These are phyloP conservation scores for Lactarius sanguifluus DNA, from an alignment of 768 basidiomycete species.

Conservation along the genomic window DNA sequence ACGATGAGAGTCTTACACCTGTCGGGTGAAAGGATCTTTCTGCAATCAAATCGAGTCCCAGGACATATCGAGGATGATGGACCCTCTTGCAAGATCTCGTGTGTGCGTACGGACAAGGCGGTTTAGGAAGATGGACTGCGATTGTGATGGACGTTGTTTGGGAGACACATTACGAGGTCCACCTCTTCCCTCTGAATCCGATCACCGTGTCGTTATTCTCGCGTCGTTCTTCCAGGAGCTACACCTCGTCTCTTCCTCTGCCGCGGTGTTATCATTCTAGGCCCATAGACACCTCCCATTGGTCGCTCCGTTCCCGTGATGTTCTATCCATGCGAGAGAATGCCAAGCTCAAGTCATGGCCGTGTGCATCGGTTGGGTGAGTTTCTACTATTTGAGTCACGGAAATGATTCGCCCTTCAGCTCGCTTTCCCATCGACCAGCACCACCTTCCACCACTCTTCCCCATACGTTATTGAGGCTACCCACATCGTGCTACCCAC, in stretches of 20 bases:
- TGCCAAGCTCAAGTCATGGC: too few relatives aligned
- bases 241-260: too few relatives aligned
- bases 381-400: background rate
- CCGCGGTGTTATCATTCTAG: too few relatives aligned
- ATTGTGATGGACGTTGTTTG: background rate
- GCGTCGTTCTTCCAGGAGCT: too few relatives aligned
- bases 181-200: background rate
- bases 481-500: background rate
- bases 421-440: background rate
- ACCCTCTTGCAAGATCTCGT: background rate
- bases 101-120: background rate
- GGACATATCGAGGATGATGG: background rate
- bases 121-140: background rate
- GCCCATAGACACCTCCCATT: too few relatives aligned
- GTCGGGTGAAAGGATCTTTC: background rate
- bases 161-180: background rate
- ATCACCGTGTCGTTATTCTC: too few relatives aligned
- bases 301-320: too few relatives aligned
- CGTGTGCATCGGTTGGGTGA: background rate
- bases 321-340: too few relatives aligned
- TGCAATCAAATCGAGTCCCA: background rate
- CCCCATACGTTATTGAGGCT: background rate
- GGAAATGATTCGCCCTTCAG: too few relatives aligned
- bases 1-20: background rate
- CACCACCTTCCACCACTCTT: background rate